Percentiles rank a stretch among this genome's conserved stretches.
phyloP scores from a whole-genome alignment of 345 rosid genomes.

The Lumnitzera racemosa region DNA sequence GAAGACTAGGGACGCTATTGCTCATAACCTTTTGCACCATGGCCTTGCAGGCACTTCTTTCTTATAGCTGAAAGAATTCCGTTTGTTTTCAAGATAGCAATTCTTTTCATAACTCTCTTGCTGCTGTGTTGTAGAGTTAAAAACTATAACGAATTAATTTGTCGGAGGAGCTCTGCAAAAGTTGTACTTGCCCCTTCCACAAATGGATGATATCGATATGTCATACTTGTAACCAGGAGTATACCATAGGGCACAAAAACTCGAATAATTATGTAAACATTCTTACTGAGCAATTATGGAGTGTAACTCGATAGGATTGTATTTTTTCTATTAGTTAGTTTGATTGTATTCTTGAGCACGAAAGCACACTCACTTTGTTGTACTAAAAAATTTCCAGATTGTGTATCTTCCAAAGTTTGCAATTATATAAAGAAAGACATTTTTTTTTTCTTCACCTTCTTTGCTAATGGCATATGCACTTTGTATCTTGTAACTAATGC shows the following conservation, averaged over 20 bases:
- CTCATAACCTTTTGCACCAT: constrained; percentile 23
- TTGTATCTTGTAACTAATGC: too few relatives aligned
- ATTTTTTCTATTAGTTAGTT: too few relatives aligned
- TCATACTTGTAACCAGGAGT: background rate
- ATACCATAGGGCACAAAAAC: background rate
- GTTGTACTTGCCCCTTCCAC: constrained; percentile 8
- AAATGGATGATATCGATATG: constrained; percentile 2
- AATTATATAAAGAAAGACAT: too few relatives aligned
- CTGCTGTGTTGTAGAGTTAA: constrained; percentile 3
- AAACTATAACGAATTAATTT: constrained; percentile 1
- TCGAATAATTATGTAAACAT: background rate
- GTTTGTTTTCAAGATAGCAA: background rate
- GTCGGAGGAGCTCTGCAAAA: constrained; percentile 11
- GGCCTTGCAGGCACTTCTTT: constrained; percentile 20
- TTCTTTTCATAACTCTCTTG: background rate
- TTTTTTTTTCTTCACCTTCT: too few relatives aligned
- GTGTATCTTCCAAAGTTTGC: too few relatives aligned
- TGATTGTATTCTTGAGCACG: too few relatives aligned
- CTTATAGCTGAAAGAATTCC: constrained; percentile 2
- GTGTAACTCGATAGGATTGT: too few relatives aligned
- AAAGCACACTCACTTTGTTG: too few relatives aligned
- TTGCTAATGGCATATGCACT: too few relatives aligned
- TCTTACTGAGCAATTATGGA: too few relatives aligned
- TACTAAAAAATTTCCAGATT: too few relatives aligned
- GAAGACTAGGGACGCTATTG: constrained; percentile 20